A percentile compares a stretch with the other conserved stretches of the same genome.
These are phyloP conservation scores for Sugiyamaella sp. DNA, from an alignment of 1,139 yeast genomes.

Conservation along the genomic window DNA sequence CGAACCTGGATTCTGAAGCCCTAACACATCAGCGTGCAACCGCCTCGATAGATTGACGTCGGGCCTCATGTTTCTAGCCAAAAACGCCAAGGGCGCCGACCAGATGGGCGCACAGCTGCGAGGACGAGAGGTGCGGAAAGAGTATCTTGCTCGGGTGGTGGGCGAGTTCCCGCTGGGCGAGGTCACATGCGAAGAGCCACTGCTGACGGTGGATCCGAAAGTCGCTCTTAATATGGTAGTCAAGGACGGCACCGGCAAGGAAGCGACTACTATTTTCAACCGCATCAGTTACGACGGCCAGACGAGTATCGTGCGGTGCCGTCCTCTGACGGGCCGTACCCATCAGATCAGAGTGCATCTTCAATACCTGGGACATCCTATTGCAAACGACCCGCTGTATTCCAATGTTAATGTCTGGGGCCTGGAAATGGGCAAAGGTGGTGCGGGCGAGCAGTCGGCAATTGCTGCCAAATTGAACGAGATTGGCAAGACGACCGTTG, in stretches of 20 bases:
- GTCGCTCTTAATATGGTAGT: constrained; percentile 76
- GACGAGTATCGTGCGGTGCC: constrained; percentile 76
- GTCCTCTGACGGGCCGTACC: constrained; percentile 88
- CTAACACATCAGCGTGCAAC: constrained; percentile 59
- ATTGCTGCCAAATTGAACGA: constrained; percentile 55
- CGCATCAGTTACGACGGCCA: constrained; percentile 63
- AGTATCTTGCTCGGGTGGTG: constrained; percentile 82
- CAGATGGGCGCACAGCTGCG: constrained; percentile 71
- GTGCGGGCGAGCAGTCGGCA: constrained; percentile 51
- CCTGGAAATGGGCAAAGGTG: constrained; percentile 54
- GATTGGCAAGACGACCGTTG: constrained; percentile 69
- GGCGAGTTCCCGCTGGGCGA: constrained; percentile 75
- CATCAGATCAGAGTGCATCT: constrained; percentile 94
- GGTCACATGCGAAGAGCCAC: constrained; percentile 64
- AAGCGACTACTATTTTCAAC: constrained; percentile 52
- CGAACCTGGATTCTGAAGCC: too few relatives aligned
- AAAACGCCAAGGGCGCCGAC: constrained; percentile 80
- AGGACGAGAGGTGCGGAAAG: constrained; percentile 75
- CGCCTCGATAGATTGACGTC: constrained; percentile 89
- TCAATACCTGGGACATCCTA: constrained; percentile 84
- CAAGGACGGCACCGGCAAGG: constrained; percentile 58
- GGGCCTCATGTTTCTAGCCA: constrained; percentile 92
- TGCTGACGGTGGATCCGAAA: constrained; percentile 74
- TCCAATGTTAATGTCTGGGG: constrained; percentile 77
- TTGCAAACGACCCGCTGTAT: constrained; percentile 93